phyloP scores from a whole-genome alignment of 208 protist genomes.

The Wallacemonas sp. region DNA sequence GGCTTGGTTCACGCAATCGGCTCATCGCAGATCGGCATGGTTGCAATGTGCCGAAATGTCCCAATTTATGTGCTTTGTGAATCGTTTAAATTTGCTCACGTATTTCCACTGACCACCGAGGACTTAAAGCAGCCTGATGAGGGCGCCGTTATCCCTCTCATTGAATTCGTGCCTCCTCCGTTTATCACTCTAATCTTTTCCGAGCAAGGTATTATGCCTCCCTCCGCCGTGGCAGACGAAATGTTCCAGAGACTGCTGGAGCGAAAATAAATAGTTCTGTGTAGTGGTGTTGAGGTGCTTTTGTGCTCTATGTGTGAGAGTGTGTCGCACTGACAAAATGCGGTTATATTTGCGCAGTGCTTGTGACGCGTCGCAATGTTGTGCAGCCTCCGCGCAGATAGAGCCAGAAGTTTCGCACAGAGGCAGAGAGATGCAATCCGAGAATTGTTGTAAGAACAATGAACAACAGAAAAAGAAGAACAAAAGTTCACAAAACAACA shows the following conservation, averaged over 20 bases:
- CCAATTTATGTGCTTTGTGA: conserved; percentile 99
- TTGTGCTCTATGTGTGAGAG: neutral
- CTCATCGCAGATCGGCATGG: conserved; percentile 96
- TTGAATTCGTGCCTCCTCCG: conserved; percentile 89
- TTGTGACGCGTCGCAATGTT: too few species aligned
- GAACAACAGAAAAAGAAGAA: conserved; percentile 18
- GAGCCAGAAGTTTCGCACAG: too few species aligned
- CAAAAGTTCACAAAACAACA: neutral
- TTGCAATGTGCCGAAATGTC: conserved; percentile 95
- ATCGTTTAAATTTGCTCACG: conserved; percentile 98
- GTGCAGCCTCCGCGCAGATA: too few species aligned
- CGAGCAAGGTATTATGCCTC: conserved; percentile 98
- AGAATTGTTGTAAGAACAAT: too few species aligned
- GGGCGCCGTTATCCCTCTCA: conserved; percentile 55
- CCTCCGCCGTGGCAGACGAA: conserved; percentile 98
- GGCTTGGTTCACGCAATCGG: conserved; percentile 99
- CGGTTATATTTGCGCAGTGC: too few species aligned
- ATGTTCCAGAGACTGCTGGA: conserved; percentile 92
- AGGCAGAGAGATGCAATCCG: too few species aligned
- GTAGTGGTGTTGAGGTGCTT: neutral
- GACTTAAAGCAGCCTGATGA: conserved; percentile 87
- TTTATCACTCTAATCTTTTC: conserved; percentile 97
- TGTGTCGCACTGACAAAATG: neutral
- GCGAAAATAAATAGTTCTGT: conserved; percentile 23
- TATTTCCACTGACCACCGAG: conserved; percentile 95